phyloP scores from a whole-genome alignment of 495 filamentous ascomycete genomes.

The Pseudoneurospora amorphoporcata region DNA sequence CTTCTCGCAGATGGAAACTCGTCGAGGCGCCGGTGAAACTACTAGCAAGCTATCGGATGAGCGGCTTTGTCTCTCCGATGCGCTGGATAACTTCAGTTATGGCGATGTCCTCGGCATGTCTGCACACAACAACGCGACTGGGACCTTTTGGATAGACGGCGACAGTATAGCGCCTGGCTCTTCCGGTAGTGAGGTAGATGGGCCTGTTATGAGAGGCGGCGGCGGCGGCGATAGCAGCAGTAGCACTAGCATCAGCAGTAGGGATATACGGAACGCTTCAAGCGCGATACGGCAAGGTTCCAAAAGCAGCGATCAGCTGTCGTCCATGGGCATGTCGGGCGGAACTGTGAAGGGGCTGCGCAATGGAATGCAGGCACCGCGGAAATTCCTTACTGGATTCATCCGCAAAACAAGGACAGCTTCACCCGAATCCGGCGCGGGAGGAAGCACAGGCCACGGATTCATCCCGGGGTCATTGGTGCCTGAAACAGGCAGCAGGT shows the following conservation, averaged over 20 bases:
- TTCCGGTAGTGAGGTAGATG: slow-evolving; percentile 41
- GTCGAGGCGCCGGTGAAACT: slow-evolving; percentile 40
- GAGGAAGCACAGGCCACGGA: not conserved
- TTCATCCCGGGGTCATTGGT: not conserved
- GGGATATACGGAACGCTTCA: slow-evolving; percentile 30
- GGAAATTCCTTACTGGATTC: slow-evolving; percentile 39
- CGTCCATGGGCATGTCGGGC: slow-evolving; percentile 8
- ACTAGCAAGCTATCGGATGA: slow-evolving; percentile 52
- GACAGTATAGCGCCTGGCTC: slow-evolving; percentile 33
- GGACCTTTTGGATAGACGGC: slow-evolving; percentile 22
- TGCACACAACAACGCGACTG: slow-evolving; percentile 19
- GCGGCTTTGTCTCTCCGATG: slow-evolving; percentile 59
- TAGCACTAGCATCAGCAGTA: slow-evolving; percentile 30
- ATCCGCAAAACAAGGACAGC: slow-evolving; percentile 31
- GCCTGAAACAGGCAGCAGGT: not conserved
- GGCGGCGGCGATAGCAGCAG: slow-evolving; percentile 17
- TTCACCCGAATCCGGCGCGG: slow-evolving; percentile 7
- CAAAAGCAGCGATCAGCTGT: slow-evolving; percentile 22
- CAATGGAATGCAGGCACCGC: slow-evolving; percentile 25
- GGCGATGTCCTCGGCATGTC: slow-evolving; percentile 26
- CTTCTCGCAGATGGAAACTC: slow-evolving; percentile 19
- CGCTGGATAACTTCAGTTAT: slow-evolving; percentile 57
- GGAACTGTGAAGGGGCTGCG: slow-evolving; percentile 29
- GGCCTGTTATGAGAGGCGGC: slow-evolving; percentile 5
- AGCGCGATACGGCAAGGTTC: slow-evolving; percentile 30